A percentile compares a stretch with the other conserved stretches of the same genome.
These are phyloP conservation scores for Ustilago curta DNA, from an alignment of 1,284 basidiomycete genomes.

Conservation along the genomic window DNA sequence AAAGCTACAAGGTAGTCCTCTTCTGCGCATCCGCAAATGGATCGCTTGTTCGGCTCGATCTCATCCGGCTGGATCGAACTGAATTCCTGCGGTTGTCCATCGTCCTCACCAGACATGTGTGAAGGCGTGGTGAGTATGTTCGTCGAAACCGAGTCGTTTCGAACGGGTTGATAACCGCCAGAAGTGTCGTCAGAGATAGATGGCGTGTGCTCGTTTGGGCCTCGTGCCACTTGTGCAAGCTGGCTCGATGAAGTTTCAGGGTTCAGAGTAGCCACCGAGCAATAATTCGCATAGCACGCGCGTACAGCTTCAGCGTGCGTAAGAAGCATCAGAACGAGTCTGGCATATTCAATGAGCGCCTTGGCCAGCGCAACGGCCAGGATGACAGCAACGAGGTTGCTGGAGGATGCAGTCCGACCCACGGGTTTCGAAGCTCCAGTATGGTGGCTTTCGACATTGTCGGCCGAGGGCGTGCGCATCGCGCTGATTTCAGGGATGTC, in stretches of 20 bases:
- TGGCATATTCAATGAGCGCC: conserved; percentile 23
- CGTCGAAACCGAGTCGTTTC: conserved; percentile 19
- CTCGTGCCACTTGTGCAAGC: neutral
- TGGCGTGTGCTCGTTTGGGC: neutral
- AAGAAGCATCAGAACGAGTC: conserved; percentile 19
- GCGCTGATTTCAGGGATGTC: neutral
- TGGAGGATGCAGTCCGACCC: conserved; percentile 1
- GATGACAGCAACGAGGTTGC: neutral
- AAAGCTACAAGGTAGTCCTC: conserved; percentile 28
- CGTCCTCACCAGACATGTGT: conserved; percentile 11
- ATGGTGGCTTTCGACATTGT: too few relatives aligned
- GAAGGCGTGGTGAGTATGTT: conserved; percentile 22
- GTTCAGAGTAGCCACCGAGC: conserved; percentile 14
- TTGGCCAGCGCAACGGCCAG: conserved; percentile 9
- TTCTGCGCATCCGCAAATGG: conserved; percentile 21
- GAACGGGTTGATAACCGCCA: neutral
- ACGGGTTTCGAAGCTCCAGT: neutral
- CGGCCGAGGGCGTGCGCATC: neutral
- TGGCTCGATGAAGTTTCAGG: neutral
- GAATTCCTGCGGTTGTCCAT: neutral
- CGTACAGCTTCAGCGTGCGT: conserved; percentile 13
- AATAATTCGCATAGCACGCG: conserved; percentile 16
- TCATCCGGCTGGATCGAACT: neutral
- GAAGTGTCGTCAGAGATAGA: too few relatives aligned
- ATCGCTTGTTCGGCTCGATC: neutral